Evolutionary conservation across 768 basidiomycete genomes (phyloP).

Genomic region (Mycena leptocephala): DNA sequence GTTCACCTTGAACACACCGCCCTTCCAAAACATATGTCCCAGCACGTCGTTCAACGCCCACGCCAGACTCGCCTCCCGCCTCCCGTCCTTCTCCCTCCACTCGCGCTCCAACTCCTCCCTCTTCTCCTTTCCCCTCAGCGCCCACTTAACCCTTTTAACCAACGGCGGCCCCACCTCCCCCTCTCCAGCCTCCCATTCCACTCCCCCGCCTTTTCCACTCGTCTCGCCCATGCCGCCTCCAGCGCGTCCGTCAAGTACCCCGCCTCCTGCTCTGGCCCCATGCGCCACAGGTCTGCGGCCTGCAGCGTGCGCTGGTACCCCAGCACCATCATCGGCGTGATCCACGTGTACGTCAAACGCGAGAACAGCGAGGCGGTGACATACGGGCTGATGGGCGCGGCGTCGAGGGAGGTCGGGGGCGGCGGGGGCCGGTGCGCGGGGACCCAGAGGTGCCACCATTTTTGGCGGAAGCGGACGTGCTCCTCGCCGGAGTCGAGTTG

Average conservation of each 20-base stretch:
- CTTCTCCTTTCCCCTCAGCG: slow-evolving; percentile 46
- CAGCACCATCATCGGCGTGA: slow-evolving; percentile 73
- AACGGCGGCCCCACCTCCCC: slow-evolving; percentile 56
- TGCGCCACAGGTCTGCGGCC: slow-evolving; percentile 82
- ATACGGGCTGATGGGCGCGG: slow-evolving; percentile 75
- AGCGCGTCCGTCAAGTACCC: slow-evolving; percentile 66
- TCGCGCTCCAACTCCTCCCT: slow-evolving; percentile 49
- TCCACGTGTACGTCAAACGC: slow-evolving; percentile 78
- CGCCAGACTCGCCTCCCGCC: slow-evolving; percentile 66
- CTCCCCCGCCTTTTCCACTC: slow-evolving; percentile 63
- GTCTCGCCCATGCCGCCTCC: slow-evolving; percentile 68
- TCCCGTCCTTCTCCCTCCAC: slow-evolving; percentile 64
- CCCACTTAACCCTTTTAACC: slow-evolving; percentile 59
- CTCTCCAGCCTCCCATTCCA: slow-evolving; percentile 67
- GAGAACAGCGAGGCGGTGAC: slow-evolving; percentile 73
- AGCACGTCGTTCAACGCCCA: slow-evolving; percentile 77
- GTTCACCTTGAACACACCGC: slow-evolving; percentile 71
- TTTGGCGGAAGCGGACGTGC: background rate
- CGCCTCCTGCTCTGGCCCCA: slow-evolving; percentile 68
- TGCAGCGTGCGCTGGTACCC: slow-evolving; percentile 84
- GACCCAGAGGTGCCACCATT: slow-evolving; percentile 55
- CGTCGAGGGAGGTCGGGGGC: slow-evolving; percentile 67
- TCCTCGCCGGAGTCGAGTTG: background rate
- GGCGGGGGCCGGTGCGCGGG: slow-evolving; percentile 73
- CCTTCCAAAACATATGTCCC: slow-evolving; percentile 74